Conservation (phyloP, 2,329 filamentous ascomycete species). For the Claviceps sp. region DNA sequence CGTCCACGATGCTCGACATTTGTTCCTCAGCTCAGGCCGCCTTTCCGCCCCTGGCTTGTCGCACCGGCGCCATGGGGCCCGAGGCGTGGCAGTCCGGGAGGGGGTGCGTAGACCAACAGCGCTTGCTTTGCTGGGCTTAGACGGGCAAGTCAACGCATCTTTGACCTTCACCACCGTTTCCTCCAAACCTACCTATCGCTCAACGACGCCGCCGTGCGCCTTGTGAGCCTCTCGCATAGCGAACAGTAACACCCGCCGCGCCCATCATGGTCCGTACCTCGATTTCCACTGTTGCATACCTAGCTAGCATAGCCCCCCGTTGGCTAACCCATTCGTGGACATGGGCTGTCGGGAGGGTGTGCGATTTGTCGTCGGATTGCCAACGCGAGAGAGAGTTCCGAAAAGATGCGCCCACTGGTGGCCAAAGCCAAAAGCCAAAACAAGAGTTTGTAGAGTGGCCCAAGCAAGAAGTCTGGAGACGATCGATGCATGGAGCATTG, state of each 20-base stretch:
- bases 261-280: not conserved
- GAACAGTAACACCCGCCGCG: too few relatives aligned
- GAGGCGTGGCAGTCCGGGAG: too few relatives aligned
- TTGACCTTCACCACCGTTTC: conserved; percentile 1
- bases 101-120: not conserved
- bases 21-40: conserved; percentile 1
- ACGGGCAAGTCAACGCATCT: not conserved
- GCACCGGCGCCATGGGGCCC: not conserved
- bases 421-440: too few relatives aligned
- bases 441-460: too few relatives aligned
- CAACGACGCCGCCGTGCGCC: not conserved
- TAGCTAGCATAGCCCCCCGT: not conserved
- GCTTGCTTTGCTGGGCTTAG: not conserved
- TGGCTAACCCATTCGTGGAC: not conserved
- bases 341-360: not conserved
- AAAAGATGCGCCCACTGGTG: too few relatives aligned
- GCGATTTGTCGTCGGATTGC: not conserved
- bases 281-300: not conserved
- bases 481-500: too few relatives aligned
- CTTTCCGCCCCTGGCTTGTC: not conserved
- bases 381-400: too few relatives aligned
- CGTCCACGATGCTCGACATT: not conserved
- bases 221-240: not conserved
- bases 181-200: not conserved
- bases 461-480: too few relatives aligned